Conservation (phyloP, 371 early-diverging fungal genomes). For the Apophysomyces variabilis region DNA sequence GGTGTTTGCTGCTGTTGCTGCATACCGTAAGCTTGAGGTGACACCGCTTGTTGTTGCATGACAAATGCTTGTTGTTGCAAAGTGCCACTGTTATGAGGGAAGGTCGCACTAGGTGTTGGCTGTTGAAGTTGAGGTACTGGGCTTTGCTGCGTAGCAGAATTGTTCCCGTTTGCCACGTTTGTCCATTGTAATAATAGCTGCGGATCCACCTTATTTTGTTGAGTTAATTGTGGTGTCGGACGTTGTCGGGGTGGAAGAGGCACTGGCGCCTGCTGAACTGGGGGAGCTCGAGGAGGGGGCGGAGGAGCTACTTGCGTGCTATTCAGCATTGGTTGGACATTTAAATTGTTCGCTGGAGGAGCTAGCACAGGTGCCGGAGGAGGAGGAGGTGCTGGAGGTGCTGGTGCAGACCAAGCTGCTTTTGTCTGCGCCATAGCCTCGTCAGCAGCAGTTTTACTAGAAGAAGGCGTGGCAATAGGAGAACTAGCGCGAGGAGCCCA, state of each 20-base stretch:
- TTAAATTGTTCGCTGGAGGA: conserved; percentile 6
- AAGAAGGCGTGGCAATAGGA: conserved; percentile 6
- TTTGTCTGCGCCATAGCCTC: conserved; percentile 23
- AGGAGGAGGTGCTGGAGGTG: neutral
- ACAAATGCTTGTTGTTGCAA: conserved; percentile 22
- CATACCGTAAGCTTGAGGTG: conserved; percentile 17
- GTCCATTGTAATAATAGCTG: conserved; percentile 44
- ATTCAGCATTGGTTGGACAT: conserved; percentile 12
- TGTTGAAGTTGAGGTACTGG: conserved; percentile 20
- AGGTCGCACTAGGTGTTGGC: conserved; percentile 10
- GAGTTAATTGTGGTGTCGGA: conserved; percentile 35
- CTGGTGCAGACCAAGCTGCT: conserved; percentile 21
- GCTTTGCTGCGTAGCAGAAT: conserved; percentile 20
- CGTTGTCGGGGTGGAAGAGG: conserved; percentile 34
- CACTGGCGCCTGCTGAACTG: conserved; percentile 23
- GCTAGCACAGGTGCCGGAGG: neutral
- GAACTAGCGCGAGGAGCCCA: conserved; percentile 51
- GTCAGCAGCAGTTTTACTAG: conserved; percentile 10
- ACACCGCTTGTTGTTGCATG: conserved; percentile 15
- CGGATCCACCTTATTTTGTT: conserved; percentile 43
- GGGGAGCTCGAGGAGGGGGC: conserved; percentile 20
- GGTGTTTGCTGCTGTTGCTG: conserved; percentile 28
- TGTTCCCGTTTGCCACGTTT: conserved; percentile 18
- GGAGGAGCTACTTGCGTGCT: conserved; percentile 25
- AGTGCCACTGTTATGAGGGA: conserved; percentile 17